Evolutionary conservation across 1,284 basidiomycete species (phyloP), one percentile per base, ranked within the genome.

Genomic region (Ganoderma sp.): DNA sequence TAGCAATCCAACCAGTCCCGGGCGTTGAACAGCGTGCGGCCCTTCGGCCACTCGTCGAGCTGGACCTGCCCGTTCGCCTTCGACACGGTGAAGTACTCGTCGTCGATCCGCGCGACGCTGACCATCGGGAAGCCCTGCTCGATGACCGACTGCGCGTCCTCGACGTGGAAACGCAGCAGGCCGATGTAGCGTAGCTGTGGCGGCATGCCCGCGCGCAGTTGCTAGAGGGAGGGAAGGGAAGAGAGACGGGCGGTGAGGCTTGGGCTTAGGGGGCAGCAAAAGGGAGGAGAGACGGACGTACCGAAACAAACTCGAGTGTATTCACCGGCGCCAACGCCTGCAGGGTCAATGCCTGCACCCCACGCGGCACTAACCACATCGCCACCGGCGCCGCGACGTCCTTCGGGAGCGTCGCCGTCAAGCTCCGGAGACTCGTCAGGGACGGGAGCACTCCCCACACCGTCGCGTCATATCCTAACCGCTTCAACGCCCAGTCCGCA

Each of bases 381-480:
- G 89, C 89, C 42, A 92, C 78, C 0, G 87, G 84, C 0, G 89
- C 83, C 0, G 88, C 84, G 42, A 91, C 78, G 75, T 91, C 90
- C 72, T 82, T 81, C 3, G 90, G 89, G 72, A 90, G 85, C 12
- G 87, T 87, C 64, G 91, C 89, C 48, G 81, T 83, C 63, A 92
- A 74, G 60, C 81, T 84, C 32, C 78, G 82, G 65, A 92, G 75
- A 19, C 80, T 80, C 14, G 79, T 78, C 39, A 92, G 76, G 4
- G 83, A 83, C 0, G 90, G 90, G 15, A 92, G 80, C n/a, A 91
- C 85, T 15, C 90, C 90, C 88, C 89, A 90, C 8, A 88, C 82
- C 0, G 86, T 84, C 0, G 90, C 88, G 71, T 90, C 88, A 71
- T 89, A 91, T 25, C 90, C 90, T 14, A 89, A 82, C 14, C 83